A percentile compares a stretch with the other conserved stretches of the same genome.
Evolutionary conservation across 1,139 yeast species (phyloP).

Genomic region (Lodderomyces beijingensis): DNA sequence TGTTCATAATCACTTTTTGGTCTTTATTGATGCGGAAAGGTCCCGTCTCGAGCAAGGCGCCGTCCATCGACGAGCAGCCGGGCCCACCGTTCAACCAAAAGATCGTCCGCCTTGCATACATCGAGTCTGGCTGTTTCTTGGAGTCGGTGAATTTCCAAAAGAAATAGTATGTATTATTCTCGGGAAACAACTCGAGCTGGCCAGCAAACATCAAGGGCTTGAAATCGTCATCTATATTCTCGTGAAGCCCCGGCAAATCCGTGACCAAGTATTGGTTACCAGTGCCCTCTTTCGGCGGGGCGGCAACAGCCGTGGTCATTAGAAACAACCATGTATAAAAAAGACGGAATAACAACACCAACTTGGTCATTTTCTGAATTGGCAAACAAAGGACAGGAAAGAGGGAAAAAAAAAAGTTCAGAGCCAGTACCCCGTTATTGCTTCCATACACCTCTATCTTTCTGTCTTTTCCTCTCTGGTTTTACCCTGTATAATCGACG

Average conservation of each 20-base stretch:
- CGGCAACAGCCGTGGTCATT: background rate
- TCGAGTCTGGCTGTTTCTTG: conserved; percentile 31
- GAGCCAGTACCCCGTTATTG: too few relatives aligned
- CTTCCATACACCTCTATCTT: too few relatives aligned
- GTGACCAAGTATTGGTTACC: conserved; percentile 28
- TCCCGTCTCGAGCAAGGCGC: conserved; percentile 90
- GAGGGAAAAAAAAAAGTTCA: too few relatives aligned
- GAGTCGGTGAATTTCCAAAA: conserved; percentile 67
- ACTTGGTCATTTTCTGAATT: too few relatives aligned
- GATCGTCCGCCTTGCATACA: conserved; percentile 39
- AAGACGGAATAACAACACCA: too few relatives aligned
- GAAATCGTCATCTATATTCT: conserved; percentile 27
- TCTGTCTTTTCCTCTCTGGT: too few relatives aligned
- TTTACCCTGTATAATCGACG: too few relatives aligned
- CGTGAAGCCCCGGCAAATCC: conserved; percentile 37
- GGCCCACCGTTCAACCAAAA: conserved; percentile 97
- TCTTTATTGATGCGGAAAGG: conserved; percentile 64
- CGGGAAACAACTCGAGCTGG: conserved; percentile 54
- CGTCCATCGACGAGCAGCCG: conserved; percentile 98
- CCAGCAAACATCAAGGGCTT: conserved; percentile 67
- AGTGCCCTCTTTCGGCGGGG: conserved; percentile 6
- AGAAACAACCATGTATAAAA: background rate
- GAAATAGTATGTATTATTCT: conserved; percentile 60
- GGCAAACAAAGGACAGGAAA: too few relatives aligned
- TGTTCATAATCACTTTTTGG: conserved; percentile 47